Conservation (phyloP, 345 rosid genomes). For the Camelina laxa region DNA sequence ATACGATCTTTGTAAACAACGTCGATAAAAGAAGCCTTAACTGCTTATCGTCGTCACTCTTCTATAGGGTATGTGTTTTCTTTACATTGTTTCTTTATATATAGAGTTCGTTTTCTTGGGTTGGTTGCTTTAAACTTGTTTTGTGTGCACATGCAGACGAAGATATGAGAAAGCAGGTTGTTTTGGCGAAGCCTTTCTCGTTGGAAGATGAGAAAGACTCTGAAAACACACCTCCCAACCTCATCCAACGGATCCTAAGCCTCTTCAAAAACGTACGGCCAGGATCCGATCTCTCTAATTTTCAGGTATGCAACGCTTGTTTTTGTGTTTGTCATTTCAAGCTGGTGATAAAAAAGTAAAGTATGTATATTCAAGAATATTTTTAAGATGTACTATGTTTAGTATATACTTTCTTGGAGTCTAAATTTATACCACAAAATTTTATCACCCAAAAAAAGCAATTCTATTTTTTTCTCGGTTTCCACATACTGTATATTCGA, state of each 20-base stretch:
- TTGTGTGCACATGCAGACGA: slow-evolving; percentile 26
- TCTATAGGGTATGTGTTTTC: no score
- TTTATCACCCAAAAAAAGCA: no score
- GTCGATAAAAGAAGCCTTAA: not conserved
- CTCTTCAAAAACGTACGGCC: slow-evolving; percentile 59
- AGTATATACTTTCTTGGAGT: not conserved
- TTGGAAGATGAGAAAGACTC: slow-evolving; percentile 52
- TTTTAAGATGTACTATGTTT: slow-evolving; percentile 8
- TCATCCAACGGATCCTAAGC: slow-evolving; percentile 55
- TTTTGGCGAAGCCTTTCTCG: slow-evolving; percentile 56
- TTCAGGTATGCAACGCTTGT: slow-evolving; percentile 50
- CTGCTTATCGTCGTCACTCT: not conserved
- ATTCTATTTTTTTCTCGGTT: no score
- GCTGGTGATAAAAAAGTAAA: not conserved
- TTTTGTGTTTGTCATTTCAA: slow-evolving; percentile 1
- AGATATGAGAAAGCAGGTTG: slow-evolving; percentile 38
- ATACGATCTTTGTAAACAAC: slow-evolving; percentile 13
- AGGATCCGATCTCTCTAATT: slow-evolving; percentile 65
- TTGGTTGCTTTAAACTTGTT: slow-evolving; percentile 3
- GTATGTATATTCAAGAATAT: not conserved
- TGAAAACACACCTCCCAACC: slow-evolving; percentile 53
- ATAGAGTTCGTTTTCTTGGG: not conserved
- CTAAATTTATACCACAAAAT: not conserved
- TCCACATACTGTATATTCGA: no score
- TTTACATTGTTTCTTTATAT: no score